Evolutionary conservation across 2,329 filamentous ascomycete genomes (phyloP), one percentile per base, ranked within the genome.

Genomic region (Metarhizium rileyi): DNA sequence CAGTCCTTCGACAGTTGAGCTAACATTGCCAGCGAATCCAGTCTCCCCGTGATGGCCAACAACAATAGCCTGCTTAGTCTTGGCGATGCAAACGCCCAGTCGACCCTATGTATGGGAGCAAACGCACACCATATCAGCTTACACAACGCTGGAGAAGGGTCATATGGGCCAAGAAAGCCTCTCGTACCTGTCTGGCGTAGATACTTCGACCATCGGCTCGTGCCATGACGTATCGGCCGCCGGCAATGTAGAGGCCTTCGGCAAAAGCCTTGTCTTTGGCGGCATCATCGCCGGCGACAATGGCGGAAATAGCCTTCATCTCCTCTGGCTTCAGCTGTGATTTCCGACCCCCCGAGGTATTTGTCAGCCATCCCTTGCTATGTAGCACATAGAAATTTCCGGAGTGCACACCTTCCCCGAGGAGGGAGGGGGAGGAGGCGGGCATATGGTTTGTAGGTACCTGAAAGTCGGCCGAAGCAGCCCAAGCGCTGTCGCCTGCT

Each of bases 31-130:
- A 47, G 86, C 87, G 66, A 86, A 76, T 59, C 83, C 73, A 54
- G 68, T 67, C 67, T 95, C 88, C 58, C 76, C 77, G 77, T 97
- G 89, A 75, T 95, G 89, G 59, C 82, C 86, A 66, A 98, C 72
- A 65, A 98, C 80, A 67, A 97, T 83, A 59, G 90, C 88, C 72
- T 94, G 85, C 63, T 78, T 84, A 62, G 91, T 94, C 77, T 94
- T 95, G 70, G 84, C 83, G 61, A 93, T 80, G 64, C 85, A 76
- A 62, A 95, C 71, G 57, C 93, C 93, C 65, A 84, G 80, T 66
- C 84, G 87, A 60, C 87, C 89, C 76, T 80, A 56, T 54, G 7
- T 8, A 3, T 2, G 10, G 16, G 16, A 44, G 41, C 26, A 26
- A 44, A 20, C 23, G 9, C 43, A 23, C 23, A 23, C 28, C 22